Base-by-base conservation (phyloP, 164 flowering plant genomes). In the Euptelea pleiosperma region DNA sequence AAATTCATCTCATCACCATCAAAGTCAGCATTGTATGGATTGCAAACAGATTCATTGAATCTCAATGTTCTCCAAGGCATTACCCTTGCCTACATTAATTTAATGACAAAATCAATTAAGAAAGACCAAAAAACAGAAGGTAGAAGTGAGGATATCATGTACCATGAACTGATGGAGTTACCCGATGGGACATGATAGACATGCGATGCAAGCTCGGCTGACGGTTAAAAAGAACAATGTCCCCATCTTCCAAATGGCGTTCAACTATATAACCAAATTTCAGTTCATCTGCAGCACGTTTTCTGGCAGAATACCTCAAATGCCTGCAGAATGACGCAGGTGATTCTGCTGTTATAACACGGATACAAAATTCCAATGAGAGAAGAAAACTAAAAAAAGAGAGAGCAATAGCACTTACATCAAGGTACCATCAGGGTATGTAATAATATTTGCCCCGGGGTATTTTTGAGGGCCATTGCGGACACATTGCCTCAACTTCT, bases 1-100 rank as follows among this genome's bases (percentile, higher is more conserved):
- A 94, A 59, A 70, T 94, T 91, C 99, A 93, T 93, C 84, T 93
- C 99, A 78, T 93, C 99, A 55, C 99, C 99, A 81, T 93, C 97
- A 75, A 93, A 94, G 77, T 94, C 99, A 49, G 99, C 99, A 81
- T 91, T 91, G 59, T 94, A 94, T 8, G 99, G 99, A 63, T 90
- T 90, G 67, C 97, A 90, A 57, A 93, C 99, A 66, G 99, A 93
- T 70, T 90, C 97, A 72, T 93, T 93, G 68, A 93, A 90, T 78
- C 99, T 79, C 68, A 93, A 68, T 16, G 97, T 93, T 65, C 87
- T 84, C 97, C 97, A 94, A 2, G 93, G 99, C 96, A 94, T 90
- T 57, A 94, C 63, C 65, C 86, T 85, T 49, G 95, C 99, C 99
- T 93, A 70, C 63, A 70, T 37, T 34, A 19, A 55, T 42, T 60